Percentiles rank a stretch among this genome's conserved stretches.
These are phyloP conservation scores for Chaetomium olivaceum DNA, from an alignment of 2,329 filamentous ascomycete genomes.

Conservation along the genomic window DNA sequence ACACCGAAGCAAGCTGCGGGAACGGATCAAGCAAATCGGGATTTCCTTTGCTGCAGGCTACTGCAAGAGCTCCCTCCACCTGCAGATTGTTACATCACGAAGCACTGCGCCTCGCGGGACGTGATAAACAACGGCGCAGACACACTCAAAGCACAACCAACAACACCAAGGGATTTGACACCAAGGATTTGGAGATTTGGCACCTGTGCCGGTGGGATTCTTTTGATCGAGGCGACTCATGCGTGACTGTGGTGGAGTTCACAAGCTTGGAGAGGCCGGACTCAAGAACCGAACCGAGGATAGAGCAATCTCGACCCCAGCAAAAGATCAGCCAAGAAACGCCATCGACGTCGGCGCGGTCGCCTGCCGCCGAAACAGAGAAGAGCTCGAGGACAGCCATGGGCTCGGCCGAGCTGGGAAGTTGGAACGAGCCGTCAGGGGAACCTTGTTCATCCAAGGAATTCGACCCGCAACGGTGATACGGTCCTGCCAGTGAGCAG, in stretches of 20 bases:
- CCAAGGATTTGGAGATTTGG: not conserved
- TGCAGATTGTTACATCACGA: not conserved
- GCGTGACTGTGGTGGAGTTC: not conserved
- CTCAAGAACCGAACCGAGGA: slow-evolving; percentile 2
- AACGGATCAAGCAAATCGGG: slow-evolving; percentile 6
- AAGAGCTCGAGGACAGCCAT: slow-evolving; percentile 2
- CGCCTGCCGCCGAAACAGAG: slow-evolving; percentile 16
- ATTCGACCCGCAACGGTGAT: slow-evolving; percentile 19
- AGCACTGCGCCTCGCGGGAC: slow-evolving; percentile 5
- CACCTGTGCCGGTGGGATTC: not conserved
- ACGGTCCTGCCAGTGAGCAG: slow-evolving; percentile 12
- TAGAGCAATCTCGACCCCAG: slow-evolving; percentile 6
- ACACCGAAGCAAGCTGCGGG: not conserved
- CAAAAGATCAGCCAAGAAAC: slow-evolving; percentile 19
- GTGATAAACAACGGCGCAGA: slow-evolving; percentile 1
- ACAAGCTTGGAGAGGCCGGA: not conserved
- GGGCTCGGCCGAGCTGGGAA: slow-evolving; percentile 24
- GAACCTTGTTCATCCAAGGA: slow-evolving; percentile 16
- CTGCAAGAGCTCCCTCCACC: not conserved
- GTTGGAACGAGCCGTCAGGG: slow-evolving; percentile 23
- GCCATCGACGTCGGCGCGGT: slow-evolving; percentile 20
- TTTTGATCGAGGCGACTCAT: not conserved
- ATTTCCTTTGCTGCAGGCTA: slow-evolving; percentile 4
- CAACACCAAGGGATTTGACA: not conserved
- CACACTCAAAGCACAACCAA: not conserved